These are phyloP conservation scores for Colletotrichum cordylinicola DNA, from an alignment of 2,329 filamentous ascomycete species.

Conservation along the genomic window DNA sequence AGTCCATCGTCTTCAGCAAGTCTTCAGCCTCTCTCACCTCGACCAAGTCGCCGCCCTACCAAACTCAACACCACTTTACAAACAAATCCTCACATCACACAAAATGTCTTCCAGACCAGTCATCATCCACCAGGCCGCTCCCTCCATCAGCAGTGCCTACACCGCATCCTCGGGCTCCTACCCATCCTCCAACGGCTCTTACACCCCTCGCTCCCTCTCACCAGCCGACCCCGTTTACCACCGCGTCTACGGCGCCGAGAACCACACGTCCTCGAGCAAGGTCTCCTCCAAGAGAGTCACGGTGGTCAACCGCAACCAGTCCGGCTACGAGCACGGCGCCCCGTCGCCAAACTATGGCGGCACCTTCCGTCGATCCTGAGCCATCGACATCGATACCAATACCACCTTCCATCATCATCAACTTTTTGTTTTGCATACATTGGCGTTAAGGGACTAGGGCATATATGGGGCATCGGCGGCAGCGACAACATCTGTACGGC, in stretches of 20 bases:
- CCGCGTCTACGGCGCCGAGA: constrained; percentile 38
- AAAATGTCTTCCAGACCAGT: constrained; percentile 26
- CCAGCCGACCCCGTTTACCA: constrained; percentile 23
- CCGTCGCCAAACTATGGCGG: constrained; percentile 33
- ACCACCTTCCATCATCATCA: background rate
- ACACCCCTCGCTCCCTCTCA: constrained; percentile 6
- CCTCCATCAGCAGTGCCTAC: constrained; percentile 32
- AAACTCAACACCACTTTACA: background rate
- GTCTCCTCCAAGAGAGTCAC: constrained; percentile 32
- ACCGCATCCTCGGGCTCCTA: constrained; percentile 28
- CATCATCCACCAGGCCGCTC: constrained; percentile 37
- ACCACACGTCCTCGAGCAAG: constrained; percentile 29
- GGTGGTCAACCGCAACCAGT: constrained; percentile 38
- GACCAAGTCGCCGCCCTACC: background rate
- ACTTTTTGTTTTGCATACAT: background rate
- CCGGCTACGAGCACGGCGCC: constrained; percentile 32
- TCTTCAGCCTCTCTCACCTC: background rate
- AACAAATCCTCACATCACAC: background rate
- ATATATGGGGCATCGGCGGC: background rate
- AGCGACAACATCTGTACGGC: background rate
- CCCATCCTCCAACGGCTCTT: constrained; percentile 6
- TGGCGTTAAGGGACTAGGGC: background rate
- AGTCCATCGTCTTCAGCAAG: background rate
- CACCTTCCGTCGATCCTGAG: background rate
- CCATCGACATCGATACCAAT: background rate